Conservation (phyloP, 2,329 filamentous ascomycete genomes). For the Cladophialophora bantiana region DNA sequence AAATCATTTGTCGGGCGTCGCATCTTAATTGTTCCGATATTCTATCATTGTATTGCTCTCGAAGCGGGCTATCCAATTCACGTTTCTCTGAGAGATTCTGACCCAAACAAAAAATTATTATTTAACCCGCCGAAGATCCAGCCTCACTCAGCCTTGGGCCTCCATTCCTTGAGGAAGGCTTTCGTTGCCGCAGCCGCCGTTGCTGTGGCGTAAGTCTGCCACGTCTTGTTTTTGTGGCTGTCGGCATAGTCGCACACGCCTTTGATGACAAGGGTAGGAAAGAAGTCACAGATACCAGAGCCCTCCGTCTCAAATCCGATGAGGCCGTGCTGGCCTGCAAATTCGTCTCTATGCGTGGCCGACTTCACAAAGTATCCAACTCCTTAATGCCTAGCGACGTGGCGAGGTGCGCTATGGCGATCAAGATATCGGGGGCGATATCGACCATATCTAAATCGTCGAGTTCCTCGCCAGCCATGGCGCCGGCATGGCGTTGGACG, state of each 20-base stretch:
- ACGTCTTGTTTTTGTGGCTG: constrained; percentile 33
- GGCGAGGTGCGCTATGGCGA: neutral
- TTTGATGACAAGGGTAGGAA: constrained; percentile 35
- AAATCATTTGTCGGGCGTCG: no score
- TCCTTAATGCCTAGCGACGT: constrained; percentile 3
- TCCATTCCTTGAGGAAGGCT: constrained; percentile 17
- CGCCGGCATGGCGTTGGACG: neutral
- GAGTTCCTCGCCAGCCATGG: neutral
- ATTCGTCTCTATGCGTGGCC: constrained; percentile 46
- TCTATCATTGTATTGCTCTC: no score
- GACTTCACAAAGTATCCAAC: constrained; percentile 47
- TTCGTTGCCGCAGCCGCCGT: constrained; percentile 27
- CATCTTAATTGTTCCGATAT: no score
- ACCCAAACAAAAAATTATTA: no score
- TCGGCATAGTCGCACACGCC: constrained; percentile 36
- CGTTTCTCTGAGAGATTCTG: no score
- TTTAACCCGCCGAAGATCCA: neutral
- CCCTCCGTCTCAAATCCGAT: constrained; percentile 39
- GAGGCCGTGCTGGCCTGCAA: constrained; percentile 41
- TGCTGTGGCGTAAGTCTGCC: constrained; percentile 31
- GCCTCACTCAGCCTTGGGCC: neutral
- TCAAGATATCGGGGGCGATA: neutral
- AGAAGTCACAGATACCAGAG: constrained; percentile 34
- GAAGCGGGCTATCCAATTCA: no score
- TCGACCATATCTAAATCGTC: neutral